Conservation (phyloP, 179 eudicot genomes). For the Pouteria campechiana region DNA sequence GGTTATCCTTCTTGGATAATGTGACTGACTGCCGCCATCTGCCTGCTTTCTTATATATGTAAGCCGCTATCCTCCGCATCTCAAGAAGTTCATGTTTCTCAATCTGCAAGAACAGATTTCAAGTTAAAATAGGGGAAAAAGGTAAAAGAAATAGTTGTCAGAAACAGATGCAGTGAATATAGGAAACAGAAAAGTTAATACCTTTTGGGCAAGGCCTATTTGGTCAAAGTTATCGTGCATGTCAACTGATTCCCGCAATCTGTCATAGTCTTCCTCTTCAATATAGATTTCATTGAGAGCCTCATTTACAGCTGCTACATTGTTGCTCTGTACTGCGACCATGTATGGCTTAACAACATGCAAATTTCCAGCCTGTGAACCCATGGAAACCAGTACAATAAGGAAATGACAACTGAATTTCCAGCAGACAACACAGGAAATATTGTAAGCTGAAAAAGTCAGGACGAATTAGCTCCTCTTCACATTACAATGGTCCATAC, state of each 20-base stretch:
- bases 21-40: constrained; percentile 47
- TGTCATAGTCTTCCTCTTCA: constrained; percentile 44
- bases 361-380: constrained; percentile 37
- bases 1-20: constrained; percentile 37
- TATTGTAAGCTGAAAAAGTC: too few species aligned
- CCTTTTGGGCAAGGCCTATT: constrained; percentile 48
- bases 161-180: not conserved
- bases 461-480: too few species aligned
- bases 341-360: constrained; percentile 45
- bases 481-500: too few species aligned
- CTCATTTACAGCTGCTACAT: constrained; percentile 38
- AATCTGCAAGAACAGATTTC: constrained; percentile 12
- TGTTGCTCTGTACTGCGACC: constrained; percentile 45
- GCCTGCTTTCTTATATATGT: constrained; percentile 41
- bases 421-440: not conserved
- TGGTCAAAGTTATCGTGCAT: constrained; percentile 44
- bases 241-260: constrained; percentile 39
- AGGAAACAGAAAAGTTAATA: constrained; percentile 7
- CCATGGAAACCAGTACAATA: not conserved
- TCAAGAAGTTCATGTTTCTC: constrained; percentile 42
- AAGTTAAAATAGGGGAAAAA: too few species aligned
- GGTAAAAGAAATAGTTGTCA: too few species aligned
- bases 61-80: constrained; percentile 46
- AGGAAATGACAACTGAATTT: not conserved
- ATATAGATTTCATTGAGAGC: constrained; percentile 40